phyloP scores from a whole-genome alignment of 225 moss, liverwort and hornwort species.

The Bryum argenteum region DNA sequence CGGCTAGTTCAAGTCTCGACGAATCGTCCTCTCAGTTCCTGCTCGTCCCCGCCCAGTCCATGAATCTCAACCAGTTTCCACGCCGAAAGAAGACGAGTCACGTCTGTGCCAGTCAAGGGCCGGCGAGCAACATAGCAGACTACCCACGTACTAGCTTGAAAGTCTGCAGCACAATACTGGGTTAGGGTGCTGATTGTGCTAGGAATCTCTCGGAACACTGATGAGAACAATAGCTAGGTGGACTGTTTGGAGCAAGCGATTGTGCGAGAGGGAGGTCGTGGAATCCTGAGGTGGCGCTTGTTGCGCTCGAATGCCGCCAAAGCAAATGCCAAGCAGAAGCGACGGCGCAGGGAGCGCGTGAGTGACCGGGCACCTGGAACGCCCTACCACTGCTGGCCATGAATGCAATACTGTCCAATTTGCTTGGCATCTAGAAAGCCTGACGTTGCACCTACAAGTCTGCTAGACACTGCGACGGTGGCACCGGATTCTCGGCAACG shows the following conservation, averaged over 20 bases:
- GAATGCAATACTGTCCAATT: neutral
- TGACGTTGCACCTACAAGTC: neutral
- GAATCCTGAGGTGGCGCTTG: neutral
- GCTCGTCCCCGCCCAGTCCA: neutral
- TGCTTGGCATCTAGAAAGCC: neutral
- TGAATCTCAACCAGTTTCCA: too few relatives aligned
- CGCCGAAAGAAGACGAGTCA: too few relatives aligned
- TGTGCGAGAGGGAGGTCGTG: neutral
- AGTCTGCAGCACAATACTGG: too few relatives aligned
- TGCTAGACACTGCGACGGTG: neutral
- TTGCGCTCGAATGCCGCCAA: conserved; percentile 8
- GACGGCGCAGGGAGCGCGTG: neutral
- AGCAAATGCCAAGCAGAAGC: neutral
- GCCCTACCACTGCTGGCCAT: neutral
- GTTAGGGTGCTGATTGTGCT: too few relatives aligned
- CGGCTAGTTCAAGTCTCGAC: neutral
- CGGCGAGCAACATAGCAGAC: too few relatives aligned
- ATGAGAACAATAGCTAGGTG: neutral
- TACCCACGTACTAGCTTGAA: too few relatives aligned
- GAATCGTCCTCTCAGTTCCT: neutral
- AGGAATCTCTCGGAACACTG: too few relatives aligned
- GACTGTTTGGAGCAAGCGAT: too few relatives aligned
- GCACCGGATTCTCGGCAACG: neutral
- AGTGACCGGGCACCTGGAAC: neutral
- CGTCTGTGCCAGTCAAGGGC: too few relatives aligned